These are phyloP conservation scores for Russula olivacea DNA, from an alignment of 768 basidiomycete species.

Conservation along the genomic window DNA sequence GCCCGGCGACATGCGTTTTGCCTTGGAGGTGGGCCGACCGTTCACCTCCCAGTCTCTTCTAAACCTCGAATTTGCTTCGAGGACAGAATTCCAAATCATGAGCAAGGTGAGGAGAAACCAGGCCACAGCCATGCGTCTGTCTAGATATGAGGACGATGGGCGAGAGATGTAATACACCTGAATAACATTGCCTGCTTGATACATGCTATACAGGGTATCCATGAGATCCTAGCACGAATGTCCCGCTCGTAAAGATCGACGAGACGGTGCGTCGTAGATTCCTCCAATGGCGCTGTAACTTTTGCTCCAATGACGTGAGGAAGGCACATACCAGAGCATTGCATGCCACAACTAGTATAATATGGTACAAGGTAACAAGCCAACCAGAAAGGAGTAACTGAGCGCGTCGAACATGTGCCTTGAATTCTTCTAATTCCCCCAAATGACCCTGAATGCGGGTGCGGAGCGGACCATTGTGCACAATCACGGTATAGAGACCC, in stretches of 20 bases:
- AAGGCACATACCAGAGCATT: background rate
- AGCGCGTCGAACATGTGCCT: background rate
- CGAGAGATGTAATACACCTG: background rate
- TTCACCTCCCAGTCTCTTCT: background rate
- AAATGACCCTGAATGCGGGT: background rate
- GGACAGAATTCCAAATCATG: background rate
- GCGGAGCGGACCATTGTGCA: background rate
- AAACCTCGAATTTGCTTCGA: background rate
- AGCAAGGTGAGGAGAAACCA: background rate
- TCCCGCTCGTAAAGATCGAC: background rate
- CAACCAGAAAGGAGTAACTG: background rate
- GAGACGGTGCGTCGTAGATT: background rate
- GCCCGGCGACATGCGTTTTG: background rate
- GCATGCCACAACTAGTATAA: too few species aligned
- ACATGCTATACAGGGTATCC: background rate
- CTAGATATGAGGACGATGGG: background rate
- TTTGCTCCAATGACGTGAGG: too few species aligned
- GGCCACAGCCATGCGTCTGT: background rate
- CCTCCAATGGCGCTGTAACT: background rate
- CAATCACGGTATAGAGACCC: slow-evolving; percentile 2
- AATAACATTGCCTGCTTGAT: background rate
- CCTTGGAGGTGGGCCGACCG: background rate
- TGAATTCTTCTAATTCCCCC: background rate
- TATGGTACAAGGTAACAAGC: background rate
- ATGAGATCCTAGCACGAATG: background rate